Evolutionary conservation across 2,329 filamentous ascomycete species (phyloP), one percentile per base, ranked within the genome.

Genomic region (Capronia americana): DNA sequence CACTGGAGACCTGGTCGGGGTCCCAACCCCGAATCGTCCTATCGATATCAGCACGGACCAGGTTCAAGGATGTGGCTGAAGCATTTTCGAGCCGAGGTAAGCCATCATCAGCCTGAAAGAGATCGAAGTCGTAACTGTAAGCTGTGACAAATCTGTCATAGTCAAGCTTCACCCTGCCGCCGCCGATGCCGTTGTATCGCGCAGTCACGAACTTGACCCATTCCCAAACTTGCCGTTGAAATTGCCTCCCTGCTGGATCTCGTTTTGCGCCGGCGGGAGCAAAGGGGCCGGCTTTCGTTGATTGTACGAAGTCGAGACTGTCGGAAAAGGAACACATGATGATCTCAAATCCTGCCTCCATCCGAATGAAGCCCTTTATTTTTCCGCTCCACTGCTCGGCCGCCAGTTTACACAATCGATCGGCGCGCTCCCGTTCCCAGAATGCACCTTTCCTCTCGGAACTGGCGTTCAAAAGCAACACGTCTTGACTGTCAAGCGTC

Each of bases 311-410:
- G 12, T 78, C 72, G 1, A 84, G 70, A 69, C 80, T 73, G 12
- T 77, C 73, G 38, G 75, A 76, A 68, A 92, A 92, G 61, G 88
- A 79, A 74, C 89, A 92, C 23, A 89, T 79, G 57, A 92, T 89
- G 61, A 90, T 81, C 75, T 92, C 90, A 70, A 91, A 91, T 0
- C 90, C 90, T 20, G 84, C 83, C 73, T 92, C 90, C 83, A 88
- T 88, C 11, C 89, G 84, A 1, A 92, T 76, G 24, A 91, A 80
- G 0, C 87, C 88, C 71, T 91, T 86, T n/a, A 90, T 79, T 14
- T 78, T 77, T 32, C 74, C 75, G 12, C 81, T 10, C 85, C 85
- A 88, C 75, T 86, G 61, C 72, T 76, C 65, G 53, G 76, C 10
- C 0, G 85, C 81, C 10, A 89, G 71, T 0, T 81, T 75, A 74